phyloP scores from a whole-genome alignment of 2,329 filamentous ascomycete genomes.

The Amesomyces nigricolor region DNA sequence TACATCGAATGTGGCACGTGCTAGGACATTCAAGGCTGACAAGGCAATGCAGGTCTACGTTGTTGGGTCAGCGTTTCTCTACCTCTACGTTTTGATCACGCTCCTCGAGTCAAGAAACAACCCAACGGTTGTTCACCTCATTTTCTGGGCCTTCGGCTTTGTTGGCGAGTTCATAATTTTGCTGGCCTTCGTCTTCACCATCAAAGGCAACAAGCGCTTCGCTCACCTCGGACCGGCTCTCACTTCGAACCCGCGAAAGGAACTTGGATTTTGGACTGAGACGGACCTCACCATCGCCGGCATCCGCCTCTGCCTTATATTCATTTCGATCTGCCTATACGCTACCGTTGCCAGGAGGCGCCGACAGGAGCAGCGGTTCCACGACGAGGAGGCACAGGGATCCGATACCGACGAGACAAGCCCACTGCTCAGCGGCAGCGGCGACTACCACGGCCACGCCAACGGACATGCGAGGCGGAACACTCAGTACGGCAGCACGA shows the following conservation, averaged over 20 bases:
- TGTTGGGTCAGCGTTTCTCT: conserved; percentile 78
- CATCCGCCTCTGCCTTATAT: conserved; percentile 57
- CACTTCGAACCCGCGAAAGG: conserved; percentile 34
- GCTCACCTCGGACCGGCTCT: conserved; percentile 23
- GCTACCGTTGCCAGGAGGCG: conserved; percentile 40
- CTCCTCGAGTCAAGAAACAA: conserved; percentile 78
- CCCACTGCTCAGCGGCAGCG: conserved; percentile 52
- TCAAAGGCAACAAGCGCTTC: conserved; percentile 46
- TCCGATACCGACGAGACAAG: conserved; percentile 51
- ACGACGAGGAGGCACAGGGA: conserved; percentile 38
- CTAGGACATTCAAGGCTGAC: conserved; percentile 13
- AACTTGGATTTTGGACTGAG: conserved; percentile 49
- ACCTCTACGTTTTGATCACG: conserved; percentile 78
- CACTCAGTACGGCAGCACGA: conserved; percentile 24
- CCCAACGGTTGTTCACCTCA: conserved; percentile 72
- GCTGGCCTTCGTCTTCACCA: conserved; percentile 60
- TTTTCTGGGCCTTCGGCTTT: conserved; percentile 72
- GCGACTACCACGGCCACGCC: conserved; percentile 29
- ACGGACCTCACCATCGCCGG: conserved; percentile 62
- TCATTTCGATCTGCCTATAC: conserved; percentile 51
- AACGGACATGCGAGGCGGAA: conserved; percentile 22
- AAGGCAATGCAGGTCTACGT: conserved; percentile 65
- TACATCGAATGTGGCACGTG: not conserved
- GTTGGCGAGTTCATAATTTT: conserved; percentile 69
- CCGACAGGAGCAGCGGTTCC: conserved; percentile 37